phyloP scores from a whole-genome alignment of 2,329 filamentous ascomycete species.

The Fusarium robinianum region DNA sequence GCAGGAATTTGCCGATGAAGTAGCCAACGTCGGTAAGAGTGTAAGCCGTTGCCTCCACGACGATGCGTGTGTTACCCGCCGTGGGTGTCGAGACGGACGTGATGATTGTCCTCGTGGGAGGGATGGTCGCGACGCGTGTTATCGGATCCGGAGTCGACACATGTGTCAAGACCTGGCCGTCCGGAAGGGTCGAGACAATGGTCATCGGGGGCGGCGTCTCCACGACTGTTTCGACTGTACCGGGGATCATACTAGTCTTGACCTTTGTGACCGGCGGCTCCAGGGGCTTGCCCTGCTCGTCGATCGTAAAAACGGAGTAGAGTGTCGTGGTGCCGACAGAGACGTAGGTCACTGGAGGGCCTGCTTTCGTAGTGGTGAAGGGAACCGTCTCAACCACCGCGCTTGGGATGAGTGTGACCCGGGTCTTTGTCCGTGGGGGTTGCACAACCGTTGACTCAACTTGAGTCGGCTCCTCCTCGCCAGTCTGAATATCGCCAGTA shows the following conservation, averaged over 20 bases:
- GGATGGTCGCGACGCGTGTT: conserved; percentile 22
- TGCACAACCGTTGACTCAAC: conserved; percentile 6
- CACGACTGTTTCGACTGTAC: conserved; percentile 23
- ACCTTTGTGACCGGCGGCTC: conserved; percentile 15
- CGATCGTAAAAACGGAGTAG: conserved; percentile 22
- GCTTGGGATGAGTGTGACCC: conserved; percentile 4
- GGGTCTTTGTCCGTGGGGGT: conserved; percentile 6
- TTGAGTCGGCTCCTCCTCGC: too few species aligned
- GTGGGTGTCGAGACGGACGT: conserved; percentile 21
- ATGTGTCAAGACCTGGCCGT: conserved; percentile 18
- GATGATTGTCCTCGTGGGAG: conserved; percentile 18
- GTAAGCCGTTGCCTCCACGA: conserved; percentile 22
- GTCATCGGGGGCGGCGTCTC: conserved; percentile 13
- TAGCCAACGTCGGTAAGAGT: conserved; percentile 34
- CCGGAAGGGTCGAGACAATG: conserved; percentile 15
- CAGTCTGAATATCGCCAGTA: not conserved
- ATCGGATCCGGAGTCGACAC: conserved; percentile 15
- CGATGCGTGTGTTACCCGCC: conserved; percentile 9
- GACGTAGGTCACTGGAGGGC: conserved; percentile 18
- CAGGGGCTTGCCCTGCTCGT: conserved; percentile 9
- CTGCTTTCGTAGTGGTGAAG: conserved; percentile 10
- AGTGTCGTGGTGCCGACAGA: conserved; percentile 24
- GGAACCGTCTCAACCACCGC: conserved; percentile 12
- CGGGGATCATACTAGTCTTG: conserved; percentile 17
- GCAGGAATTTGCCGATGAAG: conserved; percentile 49